These are phyloP conservation scores for Diaporthe sp. DNA, from an alignment of 2,329 filamentous ascomycete species.

Conservation along the genomic window DNA sequence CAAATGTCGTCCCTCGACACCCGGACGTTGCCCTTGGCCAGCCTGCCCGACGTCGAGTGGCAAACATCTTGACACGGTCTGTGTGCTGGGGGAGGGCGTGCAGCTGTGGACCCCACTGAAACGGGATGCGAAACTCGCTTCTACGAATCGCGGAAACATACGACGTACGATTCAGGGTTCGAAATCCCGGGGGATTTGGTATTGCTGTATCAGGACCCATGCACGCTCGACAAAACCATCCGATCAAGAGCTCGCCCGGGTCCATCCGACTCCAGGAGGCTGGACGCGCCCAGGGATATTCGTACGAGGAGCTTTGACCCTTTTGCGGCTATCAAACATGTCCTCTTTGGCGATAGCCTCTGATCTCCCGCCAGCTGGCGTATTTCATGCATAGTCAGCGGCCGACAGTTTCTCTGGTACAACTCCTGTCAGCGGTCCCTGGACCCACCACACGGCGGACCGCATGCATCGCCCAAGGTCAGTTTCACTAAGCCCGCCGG, in stretches of 20 bases:
- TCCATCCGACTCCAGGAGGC: constrained; percentile 20
- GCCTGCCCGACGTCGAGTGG: background rate
- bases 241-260: background rate
- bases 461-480: constrained; percentile 20
- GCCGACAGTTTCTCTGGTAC: background rate
- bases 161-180: constrained; percentile 28
- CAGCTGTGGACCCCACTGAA: constrained; percentile 24
- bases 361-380: constrained; percentile 19
- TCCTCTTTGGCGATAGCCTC: constrained; percentile 20
- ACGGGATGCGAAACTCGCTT: constrained; percentile 30
- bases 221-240: constrained; percentile 18
- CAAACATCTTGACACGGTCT: constrained; percentile 32
- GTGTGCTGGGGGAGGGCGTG: background rate
- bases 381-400: constrained; percentile 7
- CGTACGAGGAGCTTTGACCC: constrained; percentile 24
- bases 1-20: constrained; percentile 4
- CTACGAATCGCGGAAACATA: constrained; percentile 28
- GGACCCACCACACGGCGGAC: constrained; percentile 11
- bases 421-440: constrained; percentile 31
- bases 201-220: constrained; percentile 24
- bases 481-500: constrained; percentile 23
- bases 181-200: constrained; percentile 25
- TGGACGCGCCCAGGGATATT: constrained; percentile 18
- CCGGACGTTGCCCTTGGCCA: constrained; percentile 2
- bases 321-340: constrained; percentile 21